phyloP scores from a whole-genome alignment of 805 yeast species.

The Hanseniaspora hatyaiensis region DNA sequence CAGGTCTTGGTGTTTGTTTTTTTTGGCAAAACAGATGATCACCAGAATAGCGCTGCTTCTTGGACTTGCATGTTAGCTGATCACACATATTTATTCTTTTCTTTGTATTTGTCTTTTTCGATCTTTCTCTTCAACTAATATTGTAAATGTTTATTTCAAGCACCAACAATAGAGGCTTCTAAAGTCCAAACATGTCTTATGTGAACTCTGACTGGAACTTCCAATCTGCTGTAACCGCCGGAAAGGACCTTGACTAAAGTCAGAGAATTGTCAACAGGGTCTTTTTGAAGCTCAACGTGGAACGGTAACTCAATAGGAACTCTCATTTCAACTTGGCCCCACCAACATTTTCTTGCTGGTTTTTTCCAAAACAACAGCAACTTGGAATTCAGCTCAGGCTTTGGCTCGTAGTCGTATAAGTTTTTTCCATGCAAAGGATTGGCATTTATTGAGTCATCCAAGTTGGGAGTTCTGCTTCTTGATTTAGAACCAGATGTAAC shows the following conservation, averaged over 20 bases:
- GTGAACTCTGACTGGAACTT: conserved; percentile 55
- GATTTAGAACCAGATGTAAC: conserved; percentile 51
- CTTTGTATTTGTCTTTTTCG: too few species aligned
- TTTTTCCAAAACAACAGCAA: conserved; percentile 87
- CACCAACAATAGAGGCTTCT: conserved; percentile 82
- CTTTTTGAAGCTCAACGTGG: conserved; percentile 10
- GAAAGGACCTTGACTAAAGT: conserved; percentile 12
- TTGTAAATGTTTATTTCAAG: conserved; percentile 33
- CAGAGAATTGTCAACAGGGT: conserved; percentile 21
- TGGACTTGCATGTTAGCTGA: too few species aligned
- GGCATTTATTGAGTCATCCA: conserved; percentile 17
- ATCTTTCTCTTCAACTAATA: too few species aligned
- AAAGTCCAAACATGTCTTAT: conserved; percentile 94
- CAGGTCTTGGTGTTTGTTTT: not conserved
- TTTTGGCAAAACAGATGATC: too few species aligned
- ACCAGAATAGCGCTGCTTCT: too few species aligned
- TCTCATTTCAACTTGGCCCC: conserved; percentile 55
- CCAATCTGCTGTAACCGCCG: conserved; percentile 20
- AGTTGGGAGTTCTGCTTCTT: conserved; percentile 34
- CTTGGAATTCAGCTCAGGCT: conserved; percentile 40
- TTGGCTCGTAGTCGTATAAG: conserved; percentile 28
- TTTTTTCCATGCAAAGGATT: conserved; percentile 22
- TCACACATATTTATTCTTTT: not conserved
- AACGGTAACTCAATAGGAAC: conserved; percentile 28
- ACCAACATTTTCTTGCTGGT: conserved; percentile 98